phyloP scores from a whole-genome alignment of 2,329 filamentous ascomycete species.

The Akanthomyces muscarius region DNA sequence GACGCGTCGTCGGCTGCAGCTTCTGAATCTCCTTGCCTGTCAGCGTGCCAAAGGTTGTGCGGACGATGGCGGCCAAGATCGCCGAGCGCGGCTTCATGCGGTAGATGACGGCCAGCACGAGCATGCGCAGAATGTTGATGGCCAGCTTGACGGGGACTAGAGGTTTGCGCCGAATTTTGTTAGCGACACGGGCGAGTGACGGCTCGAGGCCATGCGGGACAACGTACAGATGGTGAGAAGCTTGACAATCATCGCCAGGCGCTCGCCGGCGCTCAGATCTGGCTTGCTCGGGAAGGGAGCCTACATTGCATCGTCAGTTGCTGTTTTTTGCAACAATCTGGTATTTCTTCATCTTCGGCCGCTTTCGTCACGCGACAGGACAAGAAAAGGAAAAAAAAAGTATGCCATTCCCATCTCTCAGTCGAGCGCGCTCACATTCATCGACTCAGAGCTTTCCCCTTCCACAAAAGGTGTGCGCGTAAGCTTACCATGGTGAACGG shows the following conservation, averaged over 20 bases:
- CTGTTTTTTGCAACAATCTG: not conserved
- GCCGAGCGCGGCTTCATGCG: conserved; percentile 20
- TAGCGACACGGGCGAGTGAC: not conserved
- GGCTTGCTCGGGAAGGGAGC: conserved; percentile 19
- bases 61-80: conserved; percentile 20
- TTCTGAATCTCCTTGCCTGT: conserved; percentile 24
- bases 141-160: conserved; percentile 20
- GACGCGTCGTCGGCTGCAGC: conserved; percentile 20
- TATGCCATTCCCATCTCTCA: not conserved
- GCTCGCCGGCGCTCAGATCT: conserved; percentile 22
- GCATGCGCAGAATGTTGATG: conserved; percentile 16
- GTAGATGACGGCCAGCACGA: conserved; percentile 20
- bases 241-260: conserved; percentile 17
- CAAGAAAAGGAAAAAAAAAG: not conserved
- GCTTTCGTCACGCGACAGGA: not conserved
- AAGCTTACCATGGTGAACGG: conserved; percentile 13
- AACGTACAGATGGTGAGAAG: conserved; percentile 20
- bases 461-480: not conserved
- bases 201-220: not conserved
- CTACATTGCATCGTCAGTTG: conserved; percentile 4
- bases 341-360: not conserved
- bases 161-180: not conserved
- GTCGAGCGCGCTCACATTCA: not conserved
- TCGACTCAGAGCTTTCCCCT: not conserved
- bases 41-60: conserved; percentile 22